Evolutionary conservation across 768 basidiomycete species (phyloP), one percentile per base, ranked within the genome.

Genomic region (Phylloporus sp.): DNA sequence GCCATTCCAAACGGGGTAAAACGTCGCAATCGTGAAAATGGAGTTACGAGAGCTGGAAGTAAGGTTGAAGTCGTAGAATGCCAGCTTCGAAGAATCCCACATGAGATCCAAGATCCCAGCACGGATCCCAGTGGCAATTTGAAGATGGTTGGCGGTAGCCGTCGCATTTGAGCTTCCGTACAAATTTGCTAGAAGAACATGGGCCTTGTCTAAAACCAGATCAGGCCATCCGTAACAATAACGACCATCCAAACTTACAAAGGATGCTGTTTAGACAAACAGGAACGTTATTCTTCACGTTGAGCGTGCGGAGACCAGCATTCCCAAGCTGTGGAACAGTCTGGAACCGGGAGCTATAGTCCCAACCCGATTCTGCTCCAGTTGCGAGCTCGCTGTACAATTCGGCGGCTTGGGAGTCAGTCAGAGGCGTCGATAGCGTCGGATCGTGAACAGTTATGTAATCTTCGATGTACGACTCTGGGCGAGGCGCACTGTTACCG

Each of bases 51-150:
- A 60, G 40, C 83, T 81, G 3, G 82, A 75, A 7, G 79, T 83
- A 32, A 84, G 64, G 63, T 91, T 90, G 68, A 86, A 96, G 66
- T 95, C 93, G 58, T 94, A 94, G 68, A 94, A 95, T 0, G 85
- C 85, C n/a, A 90, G 71, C 71, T 86, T 88, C 8, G 71, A 66
- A 0, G 80, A 54, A 60, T 95, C 87, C 92, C 93, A 96, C 66
- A 81, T 72, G 9, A 96, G 77, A 62, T 97, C 94, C 28, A 96
- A 69, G 49, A 96, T 80, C 1, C 82, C 92, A 18, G 67, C 72
- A 47, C 79, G 78, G 34, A 90, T 68, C 8, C 69, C 65, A 0
- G 73, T 64, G 0, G 91, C 90, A 3, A 76, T 72, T 20, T 71
- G 56, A 15, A 64, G 70, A 58, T 93, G 90, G 22, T 67, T 62